These are phyloP conservation scores for Aspergillus novofumigatus DNA, from an alignment of 2,329 filamentous ascomycete species.

Conservation along the genomic window DNA sequence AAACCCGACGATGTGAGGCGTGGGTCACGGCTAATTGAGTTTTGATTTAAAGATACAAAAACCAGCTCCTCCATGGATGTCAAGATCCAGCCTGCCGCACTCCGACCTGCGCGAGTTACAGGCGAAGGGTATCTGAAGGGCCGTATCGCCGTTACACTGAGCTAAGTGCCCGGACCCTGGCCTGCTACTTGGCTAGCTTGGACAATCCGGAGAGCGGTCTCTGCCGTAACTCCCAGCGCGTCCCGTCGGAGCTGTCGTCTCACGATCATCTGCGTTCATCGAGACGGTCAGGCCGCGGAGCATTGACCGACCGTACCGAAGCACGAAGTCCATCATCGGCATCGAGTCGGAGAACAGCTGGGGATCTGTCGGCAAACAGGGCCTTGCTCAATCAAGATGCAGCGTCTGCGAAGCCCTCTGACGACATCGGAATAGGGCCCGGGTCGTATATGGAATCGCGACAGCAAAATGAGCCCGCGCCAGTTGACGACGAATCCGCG, in stretches of 20 bases:
- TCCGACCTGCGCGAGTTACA: conserved; percentile 75
- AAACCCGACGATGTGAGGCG: not conserved
- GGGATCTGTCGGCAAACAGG: not conserved
- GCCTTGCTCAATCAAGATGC: not conserved
- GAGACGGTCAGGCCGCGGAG: conserved; percentile 28
- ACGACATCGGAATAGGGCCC: not conserved
- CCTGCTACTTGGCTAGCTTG: conserved; percentile 73
- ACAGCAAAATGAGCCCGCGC: conserved; percentile 8
- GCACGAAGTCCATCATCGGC: not conserved
- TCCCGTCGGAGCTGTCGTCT: conserved; percentile 23
- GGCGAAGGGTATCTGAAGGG: conserved; percentile 62
- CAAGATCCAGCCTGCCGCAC: conserved; percentile 64
- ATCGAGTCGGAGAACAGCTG: not conserved
- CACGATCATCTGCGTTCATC: conserved; percentile 25
- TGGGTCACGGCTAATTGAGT: conserved; percentile 5
- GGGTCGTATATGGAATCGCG: conserved; percentile 2
- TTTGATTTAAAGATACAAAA: conserved; percentile 62
- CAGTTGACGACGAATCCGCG: conserved; percentile 18
- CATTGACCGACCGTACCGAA: conserved; percentile 15
- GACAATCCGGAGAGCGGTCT: conserved; percentile 69
- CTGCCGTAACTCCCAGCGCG: conserved; percentile 50
- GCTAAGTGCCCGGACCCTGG: conserved; percentile 75
- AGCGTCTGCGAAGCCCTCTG: not conserved
- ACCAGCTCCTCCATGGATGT: conserved; percentile 80
- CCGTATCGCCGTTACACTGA: conserved; percentile 76